Base-by-base conservation (phyloP, 208 protist genomes). In the Leishmania major region DNA sequence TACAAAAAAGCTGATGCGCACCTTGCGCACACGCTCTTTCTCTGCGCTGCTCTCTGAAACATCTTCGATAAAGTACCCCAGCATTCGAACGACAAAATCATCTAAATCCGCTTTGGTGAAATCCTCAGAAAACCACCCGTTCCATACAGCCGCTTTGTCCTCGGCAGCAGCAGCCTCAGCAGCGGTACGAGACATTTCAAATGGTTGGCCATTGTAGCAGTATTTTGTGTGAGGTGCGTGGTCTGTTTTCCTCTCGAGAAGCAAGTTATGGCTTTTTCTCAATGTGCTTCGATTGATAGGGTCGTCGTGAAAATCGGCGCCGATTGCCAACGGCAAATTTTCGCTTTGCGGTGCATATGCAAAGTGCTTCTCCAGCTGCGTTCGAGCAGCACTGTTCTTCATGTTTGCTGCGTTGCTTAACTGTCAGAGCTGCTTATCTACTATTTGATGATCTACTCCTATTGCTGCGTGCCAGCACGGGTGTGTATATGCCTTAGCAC, bases 261-360 rank as follows among this genome's bases (percentile, higher is more conserved):
- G 75, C 3, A 97, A 84, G n/a, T 83, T 95, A 86, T 98, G 96
- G 78, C 91, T 93, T 78, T 96, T 98, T 25, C 94, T 87, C 28
- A 91, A 80, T 7, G 92, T 94, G 60, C 89, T 91, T 51, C 93
- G 85, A 71, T 90, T 96, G 72, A 98, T 90, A 2, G 96, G 96
- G 81, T 98, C 96, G 67, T 98, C 96, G 69, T 98, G 94, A 88
- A 98, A 98, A 83, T 97, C 95, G 3, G 89, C 90, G 6, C 96
- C 96, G 40, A 97, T 89, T 7, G 89, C 81, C 55, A 98, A 83
- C 2, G 96, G 96, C 37, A 96, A 77, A 82, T 95, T 96, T 51
- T 96, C 91, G 69, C 85, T 89, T 25, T 80, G 75, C 25, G 95
- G 90, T 66, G 92, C 83, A 79, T 95, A 89, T 19, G 84, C 80